Base-by-base conservation (phyloP, 2,329 filamentous ascomycete species). In the Aschersonia sp. region DNA sequence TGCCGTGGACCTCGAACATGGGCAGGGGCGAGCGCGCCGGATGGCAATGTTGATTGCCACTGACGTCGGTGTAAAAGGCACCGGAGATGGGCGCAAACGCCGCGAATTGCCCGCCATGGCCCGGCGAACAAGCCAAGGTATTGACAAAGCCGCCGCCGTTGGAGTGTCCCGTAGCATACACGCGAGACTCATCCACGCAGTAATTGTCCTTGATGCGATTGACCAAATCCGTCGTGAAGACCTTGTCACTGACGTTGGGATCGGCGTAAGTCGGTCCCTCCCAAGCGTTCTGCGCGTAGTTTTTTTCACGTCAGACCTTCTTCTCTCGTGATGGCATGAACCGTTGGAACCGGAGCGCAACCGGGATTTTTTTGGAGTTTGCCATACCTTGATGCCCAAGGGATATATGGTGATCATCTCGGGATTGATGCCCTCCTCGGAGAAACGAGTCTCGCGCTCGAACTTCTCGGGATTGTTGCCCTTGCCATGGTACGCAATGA, bases 1-100 rank as follows among this genome's bases (percentile, higher is more conserved):
- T 65, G n/a, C 72, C 72, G 54, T 76, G 73, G 46, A 74, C 68
- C 41, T 72, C 68, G 7, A 76, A 56, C 8, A 76, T 60, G 1
- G 72, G 70, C 4, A 73, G 3, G 51, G 56, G 57, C 68, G 73
- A n/a, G 57, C 58, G 43, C 61, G 59, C 3, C 2, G 66, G 62
- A 14, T 62, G 52, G 52, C 63, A 67, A 8, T 59, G 54, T 2
- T 52, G 49, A 4, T 56, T 52, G 10, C 50, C 52, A 31, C 47
- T 37, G 29, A 53, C 52, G n/a, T 66, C 61, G 6, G 62, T 65
- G 53, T 72, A 71, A 45, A 66, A 67, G 0, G 68, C 62, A 0
- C 66, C 67, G 0, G 67, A 65, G 32, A 65, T 60, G 12, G 64
- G 53, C 0, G 69, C 67, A 45, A 70, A 66, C 2, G 66, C 69